Percentiles rank a stretch among this genome's conserved stretches.
These are phyloP conservation scores for Hymenoscyphus infarciens DNA, from an alignment of 2,329 filamentous ascomycete species.

Conservation along the genomic window DNA sequence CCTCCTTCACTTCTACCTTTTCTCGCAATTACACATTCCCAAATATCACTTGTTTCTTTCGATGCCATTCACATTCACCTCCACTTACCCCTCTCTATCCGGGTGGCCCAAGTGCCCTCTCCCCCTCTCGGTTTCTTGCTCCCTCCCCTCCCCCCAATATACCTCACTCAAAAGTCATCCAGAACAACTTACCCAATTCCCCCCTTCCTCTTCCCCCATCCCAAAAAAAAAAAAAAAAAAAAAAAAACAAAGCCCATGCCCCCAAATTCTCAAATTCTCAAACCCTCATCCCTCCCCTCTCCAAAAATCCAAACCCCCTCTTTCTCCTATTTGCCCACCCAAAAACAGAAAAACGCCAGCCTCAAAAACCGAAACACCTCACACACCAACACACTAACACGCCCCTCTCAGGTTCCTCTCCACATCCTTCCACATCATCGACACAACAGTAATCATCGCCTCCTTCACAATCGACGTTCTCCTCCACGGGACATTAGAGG, in stretches of 20 bases:
- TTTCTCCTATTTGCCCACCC: no score
- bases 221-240: background rate
- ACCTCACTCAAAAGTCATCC: no score
- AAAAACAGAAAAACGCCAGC: no score
- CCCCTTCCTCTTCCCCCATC: background rate
- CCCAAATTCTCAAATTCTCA: no score
- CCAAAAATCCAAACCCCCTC: background rate
- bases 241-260: background rate
- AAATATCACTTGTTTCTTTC: no score
- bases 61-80: no score
- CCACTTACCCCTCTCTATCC: no score
- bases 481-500: constrained; percentile 56
- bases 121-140: background rate
- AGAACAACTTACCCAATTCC: background rate
- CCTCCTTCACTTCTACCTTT: background rate
- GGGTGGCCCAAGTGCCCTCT: no score
- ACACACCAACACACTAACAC: background rate
- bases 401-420: constrained; percentile 47
- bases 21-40: no score
- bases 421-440: constrained; percentile 60
- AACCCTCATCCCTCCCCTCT: no score
- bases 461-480: constrained; percentile 61
- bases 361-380: no score
- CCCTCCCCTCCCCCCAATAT: background rate
- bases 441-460: constrained; percentile 58